Evolutionary conservation across 768 basidiomycete genomes (phyloP).

Genomic region (Fibroporia radiculosa): DNA sequence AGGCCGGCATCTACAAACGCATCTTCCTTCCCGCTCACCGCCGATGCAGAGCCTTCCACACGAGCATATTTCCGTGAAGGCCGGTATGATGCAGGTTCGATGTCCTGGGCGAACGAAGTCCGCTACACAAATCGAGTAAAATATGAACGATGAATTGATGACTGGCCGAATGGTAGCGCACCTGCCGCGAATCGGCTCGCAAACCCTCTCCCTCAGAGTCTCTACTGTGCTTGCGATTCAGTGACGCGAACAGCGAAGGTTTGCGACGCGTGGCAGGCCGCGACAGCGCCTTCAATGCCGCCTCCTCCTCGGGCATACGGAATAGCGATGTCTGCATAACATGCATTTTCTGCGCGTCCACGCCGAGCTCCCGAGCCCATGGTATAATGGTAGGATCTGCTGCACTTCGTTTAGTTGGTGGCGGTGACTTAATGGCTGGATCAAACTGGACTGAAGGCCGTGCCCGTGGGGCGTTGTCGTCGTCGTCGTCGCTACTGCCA

Average conservation of each 20-base stretch:
- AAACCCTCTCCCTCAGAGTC: constrained; percentile 70
- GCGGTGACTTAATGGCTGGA: neutral
- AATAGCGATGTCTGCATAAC: constrained; percentile 92
- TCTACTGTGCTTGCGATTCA: constrained; percentile 66
- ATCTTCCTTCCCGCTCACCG: constrained; percentile 56
- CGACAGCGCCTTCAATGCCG: constrained; percentile 48
- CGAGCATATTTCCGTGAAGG: constrained; percentile 79
- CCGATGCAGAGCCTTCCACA: constrained; percentile 61
- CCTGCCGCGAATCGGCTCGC: constrained; percentile 51
- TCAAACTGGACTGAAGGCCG: neutral
- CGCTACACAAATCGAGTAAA: constrained; percentile 36
- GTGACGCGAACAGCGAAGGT: constrained; percentile 28
- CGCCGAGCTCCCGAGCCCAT: constrained; percentile 65
- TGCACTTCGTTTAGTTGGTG: constrained; percentile 8
- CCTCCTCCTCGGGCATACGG: constrained; percentile 66
- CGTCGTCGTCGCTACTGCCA: no score
- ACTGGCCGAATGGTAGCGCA: constrained; percentile 24
- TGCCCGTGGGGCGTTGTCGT: neutral
- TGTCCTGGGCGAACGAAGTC: constrained; percentile 69
- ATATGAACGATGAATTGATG: neutral
- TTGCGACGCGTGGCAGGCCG: constrained; percentile 25
- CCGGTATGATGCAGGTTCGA: constrained; percentile 57
- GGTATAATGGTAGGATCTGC: constrained; percentile 49
- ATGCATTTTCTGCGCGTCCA: constrained; percentile 85
- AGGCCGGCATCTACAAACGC: constrained; percentile 75